These are phyloP conservation scores for Paraphoma sp. DNA, from an alignment of 2,329 filamentous ascomycete species.

Conservation along the genomic window DNA sequence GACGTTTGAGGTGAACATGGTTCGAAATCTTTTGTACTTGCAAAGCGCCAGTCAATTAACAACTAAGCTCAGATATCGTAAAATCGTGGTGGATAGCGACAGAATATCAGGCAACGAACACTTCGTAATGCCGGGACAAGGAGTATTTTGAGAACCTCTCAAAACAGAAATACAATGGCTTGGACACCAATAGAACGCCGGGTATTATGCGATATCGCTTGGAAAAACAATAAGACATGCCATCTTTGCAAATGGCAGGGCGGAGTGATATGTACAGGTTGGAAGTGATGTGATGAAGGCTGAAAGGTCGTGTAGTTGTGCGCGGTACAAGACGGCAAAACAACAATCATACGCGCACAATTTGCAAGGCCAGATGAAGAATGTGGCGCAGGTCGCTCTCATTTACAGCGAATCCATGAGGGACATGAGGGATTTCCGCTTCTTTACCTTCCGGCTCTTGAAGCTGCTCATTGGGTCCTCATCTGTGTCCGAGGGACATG, in stretches of 20 bases:
- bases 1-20: not conserved
- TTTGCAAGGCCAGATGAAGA: not conserved
- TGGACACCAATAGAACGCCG: slow-evolving; percentile 12
- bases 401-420: slow-evolving; percentile 31
- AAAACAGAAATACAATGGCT: slow-evolving; percentile 1
- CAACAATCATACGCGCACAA: slow-evolving; percentile 7
- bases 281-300: slow-evolving; percentile 3
- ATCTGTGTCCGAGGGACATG: slow-evolving; percentile 30
- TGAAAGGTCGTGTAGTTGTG: slow-evolving; percentile 18
- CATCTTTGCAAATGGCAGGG: not conserved
- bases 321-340: slow-evolving; percentile 21
- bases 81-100: slow-evolving; percentile 11
- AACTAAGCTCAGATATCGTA: slow-evolving; percentile 5
- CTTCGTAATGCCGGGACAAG: slow-evolving; percentile 20
- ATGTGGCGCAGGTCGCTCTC: not conserved
- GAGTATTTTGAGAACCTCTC: slow-evolving; percentile 18
- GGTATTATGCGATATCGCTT: slow-evolving; percentile 21
- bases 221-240: slow-evolving; percentile 5
- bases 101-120: slow-evolving; percentile 21
- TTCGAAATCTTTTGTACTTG: slow-evolving; percentile 1
- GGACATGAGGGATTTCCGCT: slow-evolving; percentile 48
- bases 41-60: slow-evolving; percentile 4
- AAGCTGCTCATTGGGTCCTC: slow-evolving; percentile 21
- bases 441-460: slow-evolving; percentile 38
- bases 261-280: not conserved